phyloP scores from a whole-genome alignment of 2,329 filamentous ascomycete species.

The Beauveria rudraprayagi region DNA sequence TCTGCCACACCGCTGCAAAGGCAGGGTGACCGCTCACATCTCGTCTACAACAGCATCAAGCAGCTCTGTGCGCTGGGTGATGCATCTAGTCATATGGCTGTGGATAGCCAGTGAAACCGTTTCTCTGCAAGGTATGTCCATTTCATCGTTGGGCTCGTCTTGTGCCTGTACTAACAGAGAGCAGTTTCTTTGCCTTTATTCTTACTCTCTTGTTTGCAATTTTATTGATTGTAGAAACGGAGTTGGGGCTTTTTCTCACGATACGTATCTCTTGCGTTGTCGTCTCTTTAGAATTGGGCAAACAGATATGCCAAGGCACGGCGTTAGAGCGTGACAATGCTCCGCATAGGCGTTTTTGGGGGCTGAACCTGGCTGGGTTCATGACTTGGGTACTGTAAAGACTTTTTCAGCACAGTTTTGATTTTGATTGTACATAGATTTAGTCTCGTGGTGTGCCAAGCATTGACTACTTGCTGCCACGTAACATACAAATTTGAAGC shows the following conservation, averaged over 20 bases:
- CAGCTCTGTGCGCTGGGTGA: conserved; percentile 12
- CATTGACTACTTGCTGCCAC: conserved; percentile 7
- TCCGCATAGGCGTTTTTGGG: conserved; percentile 9
- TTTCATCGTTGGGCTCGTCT: background rate
- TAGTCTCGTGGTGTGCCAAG: conserved; percentile 8
- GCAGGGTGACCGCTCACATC: conserved; percentile 11
- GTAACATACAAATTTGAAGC: background rate
- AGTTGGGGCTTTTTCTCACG: background rate
- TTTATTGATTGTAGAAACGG: background rate
- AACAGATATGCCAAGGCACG: background rate
- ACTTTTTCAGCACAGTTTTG: background rate
- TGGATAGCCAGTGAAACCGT: background rate
- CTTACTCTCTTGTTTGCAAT: background rate
- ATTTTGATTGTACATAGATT: conserved; percentile 8
- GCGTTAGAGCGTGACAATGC: conserved; percentile 4
- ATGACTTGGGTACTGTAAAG: background rate
- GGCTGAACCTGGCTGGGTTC: background rate
- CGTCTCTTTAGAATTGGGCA: background rate
- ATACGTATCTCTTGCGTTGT: background rate
- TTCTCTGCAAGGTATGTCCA: background rate
- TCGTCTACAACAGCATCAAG: conserved; percentile 12
- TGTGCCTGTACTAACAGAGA: background rate
- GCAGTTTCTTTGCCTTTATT: background rate
- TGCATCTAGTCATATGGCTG: conserved; percentile 1
- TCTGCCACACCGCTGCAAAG: conserved; percentile 10